Evolutionary conservation across 306 rosid genomes (phyloP), one percentile per base, ranked within the genome.

Genomic region (Mimosa pudica): DNA sequence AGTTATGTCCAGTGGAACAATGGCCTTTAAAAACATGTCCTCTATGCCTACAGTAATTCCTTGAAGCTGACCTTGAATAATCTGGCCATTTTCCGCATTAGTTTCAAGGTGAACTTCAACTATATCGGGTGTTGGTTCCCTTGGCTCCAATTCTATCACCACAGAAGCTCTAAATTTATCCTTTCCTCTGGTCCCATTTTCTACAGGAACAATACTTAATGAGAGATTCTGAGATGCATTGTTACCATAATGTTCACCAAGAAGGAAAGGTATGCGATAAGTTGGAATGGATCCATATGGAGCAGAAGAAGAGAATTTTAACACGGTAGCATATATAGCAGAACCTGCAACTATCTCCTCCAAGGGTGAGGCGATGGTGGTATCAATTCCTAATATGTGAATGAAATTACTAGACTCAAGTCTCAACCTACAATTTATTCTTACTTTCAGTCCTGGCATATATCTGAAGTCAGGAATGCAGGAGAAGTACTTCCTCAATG

Each of bases 11-110:
- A 85, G 73, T 24, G 98, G 98, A 46, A 89, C 87, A 82, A 84
- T 83, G 48, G 97, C 91, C 86, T 82, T 87, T 48, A 91, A 93
- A 92, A 95, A 95, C 98, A 95, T 88, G 89, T 95, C 98, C 84
- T 95, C 98, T 72, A 92, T 93, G 80, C 98, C 98, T 58, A 90
- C 85, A 18, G 89, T 80, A 79, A 95, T 85, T 82, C 96, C 87
- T 78, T 88, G 90, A 85, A 95, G 95, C 86, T 83, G 97, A 63
- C 96, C 98, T 82, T 87, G 86, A 82, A 95, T 84, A 44, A 91
- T 90, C 86, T 87, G 92, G 66, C 97, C 94, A 68, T 87, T 91
- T 84, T 92, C 96, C 7, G 97, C 85, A 74, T 92, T 95, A 78
- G 98, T 84, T 89, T 89, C 97, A 78, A 95, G 91, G 74, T 82